Evolutionary conservation across 139 green algal species (phyloP).

Genomic region (Chlamydomonas sp.): DNA sequence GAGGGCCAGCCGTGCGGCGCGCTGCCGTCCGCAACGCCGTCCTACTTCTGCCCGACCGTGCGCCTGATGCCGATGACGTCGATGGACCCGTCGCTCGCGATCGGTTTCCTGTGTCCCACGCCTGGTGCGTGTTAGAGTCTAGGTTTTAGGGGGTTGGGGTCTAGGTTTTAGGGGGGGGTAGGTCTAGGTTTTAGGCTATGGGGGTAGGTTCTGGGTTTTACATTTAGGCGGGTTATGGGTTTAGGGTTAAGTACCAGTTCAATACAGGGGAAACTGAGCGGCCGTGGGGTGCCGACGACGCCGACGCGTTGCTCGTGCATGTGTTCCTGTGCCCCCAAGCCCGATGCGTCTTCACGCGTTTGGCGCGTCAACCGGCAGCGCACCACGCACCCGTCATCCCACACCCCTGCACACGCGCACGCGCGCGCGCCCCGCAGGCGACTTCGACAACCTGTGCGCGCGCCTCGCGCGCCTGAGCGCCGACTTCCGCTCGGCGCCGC

Average conservation of each 20-base stretch:
- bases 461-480: not conserved
- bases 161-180: not conserved
- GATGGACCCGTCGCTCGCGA: slow-evolving; percentile 78
- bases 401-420: not conserved
- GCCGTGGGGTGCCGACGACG: no score
- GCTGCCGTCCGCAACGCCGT: not conserved
- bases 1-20: slow-evolving; percentile 38
- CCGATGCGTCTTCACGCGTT: no score
- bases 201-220: no score
- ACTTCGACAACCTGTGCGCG: slow-evolving; percentile 4
- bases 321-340: no score
- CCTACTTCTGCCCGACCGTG: slow-evolving; percentile 35
- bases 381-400: not conserved
- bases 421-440: not conserved
- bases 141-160: not conserved
- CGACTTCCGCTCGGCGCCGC: not conserved
- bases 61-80: slow-evolving; percentile 51
- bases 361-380: no score
- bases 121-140: slow-evolving; percentile 2
- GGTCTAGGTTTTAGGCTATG: no score
- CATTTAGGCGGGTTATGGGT: no score
- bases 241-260: no score
- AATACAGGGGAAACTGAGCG: not conserved
- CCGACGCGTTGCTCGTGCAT: no score
- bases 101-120: slow-evolving; percentile 56